phyloP scores from a whole-genome alignment of 148 eudicot species.

The Rhododendron ferrugineum region DNA sequence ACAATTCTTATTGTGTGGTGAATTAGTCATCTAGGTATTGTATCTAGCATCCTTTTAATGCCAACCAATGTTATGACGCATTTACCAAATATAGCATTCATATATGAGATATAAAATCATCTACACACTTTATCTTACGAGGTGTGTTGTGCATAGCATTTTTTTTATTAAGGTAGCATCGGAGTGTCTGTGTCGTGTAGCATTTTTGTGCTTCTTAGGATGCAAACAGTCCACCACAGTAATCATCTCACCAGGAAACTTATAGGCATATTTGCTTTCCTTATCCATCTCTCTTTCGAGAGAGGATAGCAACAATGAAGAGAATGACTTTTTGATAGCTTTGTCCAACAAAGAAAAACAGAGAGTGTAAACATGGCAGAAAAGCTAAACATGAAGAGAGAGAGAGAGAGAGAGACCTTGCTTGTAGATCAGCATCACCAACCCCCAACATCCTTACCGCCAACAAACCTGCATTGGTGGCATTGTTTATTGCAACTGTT shows the following conservation, averaged over 20 bases:
- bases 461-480: slow-evolving; percentile 85
- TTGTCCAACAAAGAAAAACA: background rate
- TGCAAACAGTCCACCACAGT: background rate
- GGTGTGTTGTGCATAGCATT: background rate
- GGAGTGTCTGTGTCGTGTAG: background rate
- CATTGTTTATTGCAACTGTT: slow-evolving; percentile 50
- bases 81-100: background rate
- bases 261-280: background rate
- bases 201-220: background rate
- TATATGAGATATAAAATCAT: background rate
- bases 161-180: background rate
- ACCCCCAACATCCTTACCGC: slow-evolving; percentile 80
- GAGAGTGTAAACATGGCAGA: background rate
- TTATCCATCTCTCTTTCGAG: background rate
- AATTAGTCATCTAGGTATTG: background rate
- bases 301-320: background rate
- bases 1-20: background rate
- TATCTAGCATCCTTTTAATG: background rate
- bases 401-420: slow-evolving; percentile 42
- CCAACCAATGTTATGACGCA: background rate
- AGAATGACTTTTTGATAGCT: background rate
- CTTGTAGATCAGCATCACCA: slow-evolving; percentile 48
- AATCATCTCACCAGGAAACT: background rate
- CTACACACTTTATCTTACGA: background rate
- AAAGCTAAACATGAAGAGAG: too few species aligned